Evolutionary conservation across 177 flowering plant genomes (phyloP).

Genomic region (Tripterygium wilfordii): DNA sequence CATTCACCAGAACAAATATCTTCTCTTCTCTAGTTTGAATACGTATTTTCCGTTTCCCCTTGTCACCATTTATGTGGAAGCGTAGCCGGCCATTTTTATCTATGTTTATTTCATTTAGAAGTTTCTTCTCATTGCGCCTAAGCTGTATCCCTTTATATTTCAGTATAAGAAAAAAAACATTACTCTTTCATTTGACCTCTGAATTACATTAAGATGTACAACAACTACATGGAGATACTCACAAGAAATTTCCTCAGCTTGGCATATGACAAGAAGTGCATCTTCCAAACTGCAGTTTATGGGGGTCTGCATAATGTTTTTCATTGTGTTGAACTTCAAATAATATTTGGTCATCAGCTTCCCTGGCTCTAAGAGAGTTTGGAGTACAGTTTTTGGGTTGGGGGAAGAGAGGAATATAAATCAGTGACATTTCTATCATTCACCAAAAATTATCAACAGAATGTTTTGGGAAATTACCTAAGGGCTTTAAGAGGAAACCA

Average conservation of each 20-base stretch:
- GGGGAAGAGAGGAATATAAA: constrained; percentile 1
- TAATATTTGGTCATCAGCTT: constrained; percentile 95
- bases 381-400: constrained; percentile 1
- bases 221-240: constrained; percentile 19
- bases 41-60: constrained; percentile 82
- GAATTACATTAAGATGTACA: not conserved
- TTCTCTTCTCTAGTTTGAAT: constrained; percentile 96
- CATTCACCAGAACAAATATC: constrained; percentile 84
- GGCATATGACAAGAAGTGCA: constrained; percentile 65
- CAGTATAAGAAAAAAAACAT: constrained; percentile 13
- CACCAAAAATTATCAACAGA: not conserved
- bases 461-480: constrained; percentile 38
- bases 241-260: constrained; percentile 88
- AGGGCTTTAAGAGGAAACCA: constrained; percentile 90
- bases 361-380: constrained; percentile 68
- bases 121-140: constrained; percentile 93
- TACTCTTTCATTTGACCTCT: constrained; percentile 9
- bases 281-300: constrained; percentile 76
- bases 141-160: constrained; percentile 94
- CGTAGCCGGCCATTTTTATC: constrained; percentile 89
- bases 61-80: constrained; percentile 79
- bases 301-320: constrained; percentile 71
- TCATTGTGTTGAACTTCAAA: constrained; percentile 89
- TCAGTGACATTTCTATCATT: not conserved
- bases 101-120: constrained; percentile 74